Base-by-base conservation (phyloP, 768 basidiomycete genomes). In the Lactarius vividus region DNA sequence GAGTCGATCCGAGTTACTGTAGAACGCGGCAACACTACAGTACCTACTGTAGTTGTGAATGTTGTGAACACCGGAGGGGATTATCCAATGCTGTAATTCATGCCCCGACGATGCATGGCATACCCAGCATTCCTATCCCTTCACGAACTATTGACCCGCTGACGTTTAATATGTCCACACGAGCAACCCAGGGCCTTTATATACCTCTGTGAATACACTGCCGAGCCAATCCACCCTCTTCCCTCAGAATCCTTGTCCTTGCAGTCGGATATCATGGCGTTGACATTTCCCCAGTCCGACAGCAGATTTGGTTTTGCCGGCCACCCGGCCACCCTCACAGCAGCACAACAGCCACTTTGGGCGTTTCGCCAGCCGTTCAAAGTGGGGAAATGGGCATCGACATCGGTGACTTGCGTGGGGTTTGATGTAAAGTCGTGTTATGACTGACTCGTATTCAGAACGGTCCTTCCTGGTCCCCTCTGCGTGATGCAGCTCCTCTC, bases 381-480 rank as follows among this genome's bases (percentile, higher is more conserved):
- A 23, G 31, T 52, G 13, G 59, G 58, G 42, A 46, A 57, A 10
- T 59, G 62, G 61, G 31, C 52, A n/a, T 8, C 18, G 26, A 52
- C 46, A 40, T 57, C 56, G 55, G 65, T 57, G n/a, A 33, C n/a
- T 59, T 59, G 35, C 3, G n/a, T 37, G 23, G 8, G 18, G 18
- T 23, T 54, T 54, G 31, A 52, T 23, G 29, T 31, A 20, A 57
- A n/a, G n/a, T 42, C 29, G 2, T 10, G 37, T 52, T 49, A 46
- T 15, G 31, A 37, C 61, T 61, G 28, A 61, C 46, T 42, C 28
- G 15, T n/a, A 42, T 39, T 62, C 40, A 66, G 65, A 13, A 2
- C 11, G 23, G 35, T 4, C 5, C 53, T 2, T 28, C 52, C 33
- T 66, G 57, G 66, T 39, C 57, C 11, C 23, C 61, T 7, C 52